Evolutionary conservation across 257 asterid genomes (phyloP), one percentile per base, ranked within the genome.

Genomic region (Rehmannia glutinosa): DNA sequence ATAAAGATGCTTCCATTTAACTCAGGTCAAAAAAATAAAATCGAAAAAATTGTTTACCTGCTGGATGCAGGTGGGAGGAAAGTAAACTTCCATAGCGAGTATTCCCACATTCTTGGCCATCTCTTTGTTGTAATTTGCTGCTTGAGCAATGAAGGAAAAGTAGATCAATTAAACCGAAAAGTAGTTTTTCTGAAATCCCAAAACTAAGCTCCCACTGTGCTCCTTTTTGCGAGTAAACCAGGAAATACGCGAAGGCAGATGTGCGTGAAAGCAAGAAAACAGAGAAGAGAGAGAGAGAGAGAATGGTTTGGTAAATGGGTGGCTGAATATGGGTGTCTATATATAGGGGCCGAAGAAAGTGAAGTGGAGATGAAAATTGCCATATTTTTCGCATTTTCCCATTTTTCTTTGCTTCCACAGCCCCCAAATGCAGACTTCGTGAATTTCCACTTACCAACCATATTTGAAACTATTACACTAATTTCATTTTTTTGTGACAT

Each of bases 41-140:
- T 39, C 30, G 0, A 30, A 36, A 35, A 21, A 47, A 32, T 12
- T 7, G 1, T 36, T 72, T 67, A 92, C 98, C 97, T 92, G 98
- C 75, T 84, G 89, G 86, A 94, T 86, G 82, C 95, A 94, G 77
- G 93, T 81, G 12, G 96, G 98, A 62, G 98, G 99, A 72, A 91
- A 85, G 90, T 94, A 94, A 73, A 94, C 77, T 72, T 94, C 97
- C 90, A 91, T 80, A 35, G 98, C 96, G 77, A 93, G 91, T 68
- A 93, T 88, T 69, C 99, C 99, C n/a, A 93, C 97, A 79, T 93
- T 90, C 75, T 85, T 83, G 61, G 80, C 86, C 83, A 74, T 79
- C 66, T 73, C 67, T 61, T 43, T 45, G 24, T 62, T 41, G n/a
- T n/a, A n/a, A n/a, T n/a, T n/a, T n/a, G n/a, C n/a, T n/a, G n/a